phyloP scores from a whole-genome alignment of 495 filamentous ascomycete genomes.

The Podospora conica region DNA sequence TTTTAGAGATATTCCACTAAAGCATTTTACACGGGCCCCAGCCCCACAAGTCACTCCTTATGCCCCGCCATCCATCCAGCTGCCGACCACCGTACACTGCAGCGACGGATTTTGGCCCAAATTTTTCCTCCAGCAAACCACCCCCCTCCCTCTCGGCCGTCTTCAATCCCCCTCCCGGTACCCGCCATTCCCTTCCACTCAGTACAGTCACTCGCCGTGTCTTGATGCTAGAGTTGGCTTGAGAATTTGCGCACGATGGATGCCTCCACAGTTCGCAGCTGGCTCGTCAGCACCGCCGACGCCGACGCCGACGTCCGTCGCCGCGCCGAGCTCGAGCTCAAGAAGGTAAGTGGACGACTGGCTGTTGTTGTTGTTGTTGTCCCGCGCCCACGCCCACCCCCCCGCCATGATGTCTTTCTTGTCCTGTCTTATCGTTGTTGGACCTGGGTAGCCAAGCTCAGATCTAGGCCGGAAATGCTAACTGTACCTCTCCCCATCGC shows the following conservation, averaged over 20 bases:
- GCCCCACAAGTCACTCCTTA: neutral
- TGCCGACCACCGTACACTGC: conserved; percentile 11
- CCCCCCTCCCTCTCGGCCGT: conserved; percentile 12
- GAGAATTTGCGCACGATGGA: conserved; percentile 59
- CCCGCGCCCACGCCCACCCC: neutral
- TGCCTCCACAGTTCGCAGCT: conserved; percentile 74
- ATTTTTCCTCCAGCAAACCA: conserved; percentile 30
- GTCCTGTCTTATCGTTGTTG: neutral
- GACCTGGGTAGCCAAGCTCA: neutral
- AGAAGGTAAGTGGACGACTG: conserved; percentile 61
- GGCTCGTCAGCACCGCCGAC: conserved; percentile 82
- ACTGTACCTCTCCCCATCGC: conserved; percentile 5
- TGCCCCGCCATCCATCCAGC: conserved; percentile 25
- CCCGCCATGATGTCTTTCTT: neutral
- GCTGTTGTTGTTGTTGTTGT: conserved; percentile 4
- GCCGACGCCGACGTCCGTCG: conserved; percentile 76
- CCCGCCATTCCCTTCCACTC: conserved; percentile 15
- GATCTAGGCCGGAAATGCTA: neutral
- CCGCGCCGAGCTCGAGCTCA: conserved; percentile 86
- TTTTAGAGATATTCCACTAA: neutral
- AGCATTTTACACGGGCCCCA: neutral
- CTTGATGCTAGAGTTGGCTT: conserved; percentile 28
- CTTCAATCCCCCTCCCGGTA: conserved; percentile 21
- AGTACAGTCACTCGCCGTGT: conserved; percentile 7
- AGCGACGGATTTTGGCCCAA: conserved; percentile 29